Evolutionary conservation across 2,329 filamentous ascomycete species (phyloP), one percentile per base, ranked within the genome.

Genomic region (Cladosporium velox): DNA sequence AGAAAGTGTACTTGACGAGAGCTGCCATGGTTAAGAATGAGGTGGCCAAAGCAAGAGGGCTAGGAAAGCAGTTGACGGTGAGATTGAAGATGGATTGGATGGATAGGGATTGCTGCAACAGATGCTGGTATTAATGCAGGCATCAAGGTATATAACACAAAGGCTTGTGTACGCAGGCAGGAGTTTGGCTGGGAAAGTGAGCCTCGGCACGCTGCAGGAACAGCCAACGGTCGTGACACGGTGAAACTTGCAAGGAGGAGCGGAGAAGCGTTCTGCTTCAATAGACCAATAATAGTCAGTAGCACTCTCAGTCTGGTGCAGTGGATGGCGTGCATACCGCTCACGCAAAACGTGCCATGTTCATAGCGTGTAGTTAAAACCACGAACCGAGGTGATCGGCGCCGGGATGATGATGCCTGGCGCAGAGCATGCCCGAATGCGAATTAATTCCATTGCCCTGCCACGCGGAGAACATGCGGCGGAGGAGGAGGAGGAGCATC

Each of bases 161-260:
- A 41, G 35, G 15, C 35, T 2, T n/a, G n/a, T 21, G 41, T 12
- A 47, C 8, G 34, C 12, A 35, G 34, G 8, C n/a, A 21, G 41
- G 41, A 47, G 41, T 12, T 21, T 11, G 41, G 41, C 8, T 47
- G 41, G 8, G 3, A 10, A n/a, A 47, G 3, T 11, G 14, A 55
- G 52, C 52, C 52, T 55, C 52, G 52, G 52, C 52, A 55, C 28
- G 52, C 52, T 21, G 52, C 52, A 55, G 41, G 8, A 11, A 47
- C 41, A 47, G 41, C 41, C 38, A 44, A 44, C 38, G 18, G 38
- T 2, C 38, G 3, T 21, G 38, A 3, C 18, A 44, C 38, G 18
- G 6, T 44, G 38, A 18, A 44, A 35, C 34, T 12, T 35, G 34
- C 6, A n/a, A 44, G 15, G 41, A 47, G n/a, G 41, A 47, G n/a